These are phyloP conservation scores for Monilinia polystroma DNA, from an alignment of 2,329 filamentous ascomycete species.

Conservation along the genomic window DNA sequence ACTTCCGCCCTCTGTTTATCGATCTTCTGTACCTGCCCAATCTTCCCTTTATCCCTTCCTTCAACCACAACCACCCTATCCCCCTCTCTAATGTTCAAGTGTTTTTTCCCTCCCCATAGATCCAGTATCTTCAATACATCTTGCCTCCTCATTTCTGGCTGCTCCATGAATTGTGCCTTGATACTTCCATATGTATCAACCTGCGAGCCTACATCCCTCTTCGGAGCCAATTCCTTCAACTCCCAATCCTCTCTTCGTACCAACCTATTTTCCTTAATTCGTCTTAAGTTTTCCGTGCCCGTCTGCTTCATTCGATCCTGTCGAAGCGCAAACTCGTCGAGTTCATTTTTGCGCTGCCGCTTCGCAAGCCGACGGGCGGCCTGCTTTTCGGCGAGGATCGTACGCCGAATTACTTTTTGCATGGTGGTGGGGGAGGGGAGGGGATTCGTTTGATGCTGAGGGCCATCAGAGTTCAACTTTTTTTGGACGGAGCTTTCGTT, in stretches of 20 bases:
- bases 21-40: conserved; percentile 67
- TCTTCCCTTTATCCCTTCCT: conserved; percentile 78
- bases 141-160: conserved; percentile 29
- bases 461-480: conserved; percentile 21
- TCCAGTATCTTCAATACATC: conserved; percentile 40
- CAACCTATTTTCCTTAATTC: conserved; percentile 50
- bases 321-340: background rate
- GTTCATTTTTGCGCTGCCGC: conserved; percentile 38
- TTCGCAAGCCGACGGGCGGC: conserved; percentile 49
- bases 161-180: conserved; percentile 40
- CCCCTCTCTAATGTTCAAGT: conserved; percentile 61
- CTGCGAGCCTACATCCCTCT: conserved; percentile 63
- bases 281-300: conserved; percentile 15
- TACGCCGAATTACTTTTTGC: conserved; percentile 70
- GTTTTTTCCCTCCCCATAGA: conserved; percentile 42
- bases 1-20: conserved; percentile 55
- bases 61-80: conserved; percentile 82
- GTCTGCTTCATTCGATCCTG: conserved; percentile 1
- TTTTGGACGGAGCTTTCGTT: conserved; percentile 24
- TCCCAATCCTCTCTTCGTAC: conserved; percentile 74
- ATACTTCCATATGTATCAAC: conserved; percentile 61
- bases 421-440: conserved; percentile 45
- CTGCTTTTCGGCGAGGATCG: conserved; percentile 65
- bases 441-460: conserved; percentile 18
- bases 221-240: conserved; percentile 74